Evolutionary conservation across 805 yeast species (phyloP).

Genomic region (Candida odintsovae): DNA sequence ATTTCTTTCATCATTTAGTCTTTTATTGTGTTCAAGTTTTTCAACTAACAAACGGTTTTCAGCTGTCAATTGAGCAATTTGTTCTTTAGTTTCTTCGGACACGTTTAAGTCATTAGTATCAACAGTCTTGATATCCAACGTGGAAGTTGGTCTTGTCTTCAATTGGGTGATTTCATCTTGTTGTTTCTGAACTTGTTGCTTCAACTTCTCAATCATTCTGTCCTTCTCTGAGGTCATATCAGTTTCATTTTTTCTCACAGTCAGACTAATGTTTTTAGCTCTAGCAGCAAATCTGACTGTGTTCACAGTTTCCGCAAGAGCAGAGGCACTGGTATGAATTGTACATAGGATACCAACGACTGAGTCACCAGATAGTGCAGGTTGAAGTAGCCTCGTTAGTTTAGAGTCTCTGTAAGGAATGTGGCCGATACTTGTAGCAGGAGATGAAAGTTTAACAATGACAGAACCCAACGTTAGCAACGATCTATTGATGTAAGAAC

Average conservation of each 20-base stretch:
- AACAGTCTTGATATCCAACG: constrained; percentile 4
- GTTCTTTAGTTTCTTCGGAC: constrained; percentile 23
- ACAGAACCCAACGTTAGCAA: constrained; percentile 86
- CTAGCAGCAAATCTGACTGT: constrained; percentile 90
- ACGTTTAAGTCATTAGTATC: constrained; percentile 1
- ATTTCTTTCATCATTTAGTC: constrained; percentile 56
- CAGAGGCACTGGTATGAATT: constrained; percentile 56
- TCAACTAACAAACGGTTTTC: constrained; percentile 64
- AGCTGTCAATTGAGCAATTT: constrained; percentile 41
- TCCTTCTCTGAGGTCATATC: constrained; percentile 37
- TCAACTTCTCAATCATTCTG: constrained; percentile 49
- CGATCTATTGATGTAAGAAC: constrained; percentile 88
- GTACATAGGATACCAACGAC: constrained; percentile 85
- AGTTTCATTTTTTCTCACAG: constrained; percentile 49
- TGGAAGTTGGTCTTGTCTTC: constrained; percentile 15
- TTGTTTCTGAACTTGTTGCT: constrained; percentile 56
- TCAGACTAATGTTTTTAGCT: constrained; percentile 78
- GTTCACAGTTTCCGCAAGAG: constrained; percentile 74
- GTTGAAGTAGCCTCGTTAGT: constrained; percentile 83
- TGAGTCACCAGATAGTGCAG: constrained; percentile 84
- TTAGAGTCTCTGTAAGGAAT: constrained; percentile 93
- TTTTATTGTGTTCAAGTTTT: constrained; percentile 60
- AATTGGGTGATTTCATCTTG: constrained; percentile 43
- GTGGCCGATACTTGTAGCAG: constrained; percentile 44
- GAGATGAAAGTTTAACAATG: constrained; percentile 59